Percentiles rank a stretch among this genome's conserved stretches.
Conservation (phyloP, 1,139 yeast genomes). For the Yamadazyma triangularis region DNA sequence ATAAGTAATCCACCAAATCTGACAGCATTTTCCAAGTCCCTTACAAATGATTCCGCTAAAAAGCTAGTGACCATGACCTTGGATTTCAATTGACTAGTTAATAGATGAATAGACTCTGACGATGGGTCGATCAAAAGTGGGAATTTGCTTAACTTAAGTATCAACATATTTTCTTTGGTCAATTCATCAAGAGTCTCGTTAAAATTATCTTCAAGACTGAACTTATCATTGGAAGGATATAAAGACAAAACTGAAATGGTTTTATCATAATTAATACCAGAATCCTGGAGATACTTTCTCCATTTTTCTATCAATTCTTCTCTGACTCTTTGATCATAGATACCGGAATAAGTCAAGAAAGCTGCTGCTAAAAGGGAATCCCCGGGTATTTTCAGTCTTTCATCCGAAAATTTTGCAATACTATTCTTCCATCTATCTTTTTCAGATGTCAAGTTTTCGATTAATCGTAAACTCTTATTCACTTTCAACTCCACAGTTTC, state of each 20-base stretch:
- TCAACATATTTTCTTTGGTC: slow-evolving; percentile 58
- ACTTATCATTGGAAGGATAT: slow-evolving; percentile 5
- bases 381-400: slow-evolving; percentile 54
- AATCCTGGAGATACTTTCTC: slow-evolving; percentile 31
- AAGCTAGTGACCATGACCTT: slow-evolving; percentile 62
- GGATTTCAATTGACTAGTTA: slow-evolving; percentile 27
- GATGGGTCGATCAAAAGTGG: slow-evolving; percentile 78
- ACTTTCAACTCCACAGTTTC: slow-evolving; percentile 56
- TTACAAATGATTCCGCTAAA: slow-evolving; percentile 61
- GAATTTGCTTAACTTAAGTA: slow-evolving; percentile 35
- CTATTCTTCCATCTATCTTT: slow-evolving; percentile 71
- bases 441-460: slow-evolving; percentile 65
- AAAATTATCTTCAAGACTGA: not conserved
- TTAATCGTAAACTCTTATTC: slow-evolving; percentile 54
- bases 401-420: slow-evolving; percentile 45
- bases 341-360: slow-evolving; percentile 58
- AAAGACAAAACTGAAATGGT: slow-evolving; percentile 10
- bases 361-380: slow-evolving; percentile 63
- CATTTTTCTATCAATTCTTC: slow-evolving; percentile 32
- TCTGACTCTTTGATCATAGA: slow-evolving; percentile 52
- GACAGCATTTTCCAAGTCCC: slow-evolving; percentile 72
- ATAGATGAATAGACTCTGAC: slow-evolving; percentile 38
- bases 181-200: slow-evolving; percentile 61
- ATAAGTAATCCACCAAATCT: slow-evolving; percentile 77
- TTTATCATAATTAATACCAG: slow-evolving; percentile 42